Conservation (phyloP, 352 stramenopile species). For the Globisporangium perplexum region DNA sequence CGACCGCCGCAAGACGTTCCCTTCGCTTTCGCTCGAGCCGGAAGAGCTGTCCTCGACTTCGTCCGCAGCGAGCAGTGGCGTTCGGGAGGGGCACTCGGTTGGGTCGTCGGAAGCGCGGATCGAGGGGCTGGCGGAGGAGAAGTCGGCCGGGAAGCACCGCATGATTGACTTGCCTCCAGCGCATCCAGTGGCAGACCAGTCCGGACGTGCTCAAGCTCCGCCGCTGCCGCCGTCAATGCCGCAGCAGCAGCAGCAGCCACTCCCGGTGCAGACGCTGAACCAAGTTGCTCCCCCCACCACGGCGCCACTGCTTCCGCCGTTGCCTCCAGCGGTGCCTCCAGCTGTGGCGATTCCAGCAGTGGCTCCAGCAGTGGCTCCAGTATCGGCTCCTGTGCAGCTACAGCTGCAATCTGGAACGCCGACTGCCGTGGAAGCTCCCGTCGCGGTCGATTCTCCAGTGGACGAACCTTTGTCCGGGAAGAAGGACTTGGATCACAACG, state of each 20-base stretch:
- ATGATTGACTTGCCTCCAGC: slow-evolving; percentile 29
- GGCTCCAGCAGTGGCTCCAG: background rate
- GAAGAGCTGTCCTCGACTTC: slow-evolving; percentile 41
- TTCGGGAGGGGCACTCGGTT: too few relatives aligned
- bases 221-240: too few relatives aligned
- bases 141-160: slow-evolving; percentile 35
- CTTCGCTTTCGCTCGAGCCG: slow-evolving; percentile 48
- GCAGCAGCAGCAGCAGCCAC: too few relatives aligned
- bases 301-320: background rate
- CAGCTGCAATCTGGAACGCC: background rate
- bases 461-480: slow-evolving; percentile 60
- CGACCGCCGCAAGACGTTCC: slow-evolving; percentile 43
- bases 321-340: background rate
- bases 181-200: slow-evolving; percentile 2
- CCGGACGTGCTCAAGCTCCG: slow-evolving; percentile 6
- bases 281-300: background rate
- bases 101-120: slow-evolving; percentile 3
- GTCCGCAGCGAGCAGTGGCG: background rate
- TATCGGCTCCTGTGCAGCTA: background rate
- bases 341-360: too few relatives aligned
- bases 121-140: slow-evolving; percentile 35
- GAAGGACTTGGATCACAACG: slow-evolving; percentile 37
- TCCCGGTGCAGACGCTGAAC: too few relatives aligned
- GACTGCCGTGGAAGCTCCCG: background rate
- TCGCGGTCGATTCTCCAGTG: slow-evolving; percentile 11